Conservation (phyloP, 192 early-diverging fungal species). For the Backusella luteola region DNA sequence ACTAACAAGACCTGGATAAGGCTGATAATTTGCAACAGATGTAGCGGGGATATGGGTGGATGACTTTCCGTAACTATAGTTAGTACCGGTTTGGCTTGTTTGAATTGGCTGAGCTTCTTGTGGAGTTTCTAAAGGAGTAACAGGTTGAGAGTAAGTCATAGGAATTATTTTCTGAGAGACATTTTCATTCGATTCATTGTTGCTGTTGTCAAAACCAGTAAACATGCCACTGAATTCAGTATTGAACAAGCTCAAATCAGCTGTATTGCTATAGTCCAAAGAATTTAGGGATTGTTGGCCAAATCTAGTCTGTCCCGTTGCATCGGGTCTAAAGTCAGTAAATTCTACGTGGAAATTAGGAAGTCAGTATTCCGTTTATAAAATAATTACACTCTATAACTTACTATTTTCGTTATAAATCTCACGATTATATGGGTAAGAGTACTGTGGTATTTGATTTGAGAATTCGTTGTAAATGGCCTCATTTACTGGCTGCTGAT, state of each 20-base stretch:
- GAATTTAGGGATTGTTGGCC: not conserved
- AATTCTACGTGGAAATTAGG: not conserved
- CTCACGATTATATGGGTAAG: not conserved
- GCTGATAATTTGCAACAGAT: constrained; percentile 39
- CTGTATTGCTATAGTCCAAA: not conserved
- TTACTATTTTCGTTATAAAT: constrained; percentile 14
- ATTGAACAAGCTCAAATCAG: not conserved
- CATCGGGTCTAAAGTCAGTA: constrained; percentile 1
- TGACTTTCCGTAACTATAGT: not conserved
- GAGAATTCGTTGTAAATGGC: not conserved
- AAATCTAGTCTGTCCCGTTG: not conserved
- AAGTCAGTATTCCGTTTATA: not conserved
- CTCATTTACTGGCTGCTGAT: constrained; percentile 2
- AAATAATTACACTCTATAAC: not conserved
- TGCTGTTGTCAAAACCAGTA: not conserved
- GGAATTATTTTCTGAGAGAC: not conserved
- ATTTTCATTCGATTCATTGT: not conserved
- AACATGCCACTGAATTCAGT: not conserved
- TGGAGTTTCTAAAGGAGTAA: not conserved
- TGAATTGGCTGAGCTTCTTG: not conserved
- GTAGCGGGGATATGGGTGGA: constrained; percentile 11
- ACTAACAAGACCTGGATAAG: constrained; percentile 65
- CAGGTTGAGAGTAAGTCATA: not conserved
- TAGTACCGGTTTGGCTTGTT: not conserved
- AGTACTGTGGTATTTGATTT: not conserved